These are phyloP conservation scores for Prunus davidiana DNA, from an alignment of 306 rosid genomes.

Conservation along the genomic window DNA sequence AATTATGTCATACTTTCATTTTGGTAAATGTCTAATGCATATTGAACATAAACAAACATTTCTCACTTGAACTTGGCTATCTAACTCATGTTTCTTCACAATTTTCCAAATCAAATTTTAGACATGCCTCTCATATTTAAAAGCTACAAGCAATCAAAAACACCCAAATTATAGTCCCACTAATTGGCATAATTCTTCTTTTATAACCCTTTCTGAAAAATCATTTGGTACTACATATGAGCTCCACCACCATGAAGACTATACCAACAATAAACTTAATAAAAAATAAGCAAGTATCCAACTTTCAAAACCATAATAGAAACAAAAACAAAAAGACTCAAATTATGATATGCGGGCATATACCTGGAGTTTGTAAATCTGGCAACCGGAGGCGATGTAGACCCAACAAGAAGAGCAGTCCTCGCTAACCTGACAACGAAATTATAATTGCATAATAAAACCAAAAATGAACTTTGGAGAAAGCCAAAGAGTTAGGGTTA, in stretches of 20 bases:
- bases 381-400: slow-evolving; percentile 78
- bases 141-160: not conserved
- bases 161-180: not conserved
- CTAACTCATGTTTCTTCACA: not conserved
- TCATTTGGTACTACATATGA: not conserved
- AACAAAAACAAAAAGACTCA: not conserved
- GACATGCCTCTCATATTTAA: not conserved
- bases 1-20: not conserved
- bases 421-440: slow-evolving; percentile 38
- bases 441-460: not conserved
- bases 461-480: not conserved
- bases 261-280: not conserved
- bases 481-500: not conserved
- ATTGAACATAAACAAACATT: not conserved
- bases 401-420: slow-evolving; percentile 46
- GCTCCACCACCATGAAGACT: not conserved
- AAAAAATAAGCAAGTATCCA: not conserved
- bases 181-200: not conserved
- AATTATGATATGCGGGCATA: not conserved
- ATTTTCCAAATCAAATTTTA: not conserved
- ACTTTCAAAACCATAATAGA: not conserved
- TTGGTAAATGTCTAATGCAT: not conserved
- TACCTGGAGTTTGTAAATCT: slow-evolving; percentile 69
- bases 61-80: not conserved
- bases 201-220: not conserved